Evolutionary conservation across 208 protist species (phyloP).

Genomic region (Leishmania arabica): DNA sequence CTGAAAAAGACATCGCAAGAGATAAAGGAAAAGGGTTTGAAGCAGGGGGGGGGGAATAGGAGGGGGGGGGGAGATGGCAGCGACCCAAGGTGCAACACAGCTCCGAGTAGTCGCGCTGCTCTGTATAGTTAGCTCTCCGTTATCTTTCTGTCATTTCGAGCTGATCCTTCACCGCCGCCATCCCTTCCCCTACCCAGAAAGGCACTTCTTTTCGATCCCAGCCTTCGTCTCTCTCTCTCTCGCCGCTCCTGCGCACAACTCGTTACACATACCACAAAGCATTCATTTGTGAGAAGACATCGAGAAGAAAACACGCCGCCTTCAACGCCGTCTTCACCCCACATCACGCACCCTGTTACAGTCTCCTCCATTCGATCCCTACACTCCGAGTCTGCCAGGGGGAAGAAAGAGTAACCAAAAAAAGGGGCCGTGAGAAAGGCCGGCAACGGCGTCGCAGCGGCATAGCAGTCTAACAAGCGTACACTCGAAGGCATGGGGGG

Average conservation of each 20-base stretch:
- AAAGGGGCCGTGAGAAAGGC: neutral
- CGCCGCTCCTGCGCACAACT: neutral
- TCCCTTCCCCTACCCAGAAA: neutral
- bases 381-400: neutral
- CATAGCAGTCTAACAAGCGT: neutral
- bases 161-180: neutral
- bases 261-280: neutral
- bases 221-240: neutral
- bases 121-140: neutral
- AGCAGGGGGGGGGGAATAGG: neutral
- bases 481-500: neutral
- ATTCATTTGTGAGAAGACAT: neutral
- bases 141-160: neutral
- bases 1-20: neutral
- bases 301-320: neutral
- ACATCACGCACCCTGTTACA: neutral
- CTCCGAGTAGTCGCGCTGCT: neutral
- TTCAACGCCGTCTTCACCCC: neutral
- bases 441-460: constrained; percentile 4
- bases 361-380: neutral
- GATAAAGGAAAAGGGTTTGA: neutral
- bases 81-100: neutral
- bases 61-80: neutral
- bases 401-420: neutral
- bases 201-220: neutral